Evolutionary conservation across 257 asterid genomes (phyloP).

Genomic region (Eustoma russellianum): DNA sequence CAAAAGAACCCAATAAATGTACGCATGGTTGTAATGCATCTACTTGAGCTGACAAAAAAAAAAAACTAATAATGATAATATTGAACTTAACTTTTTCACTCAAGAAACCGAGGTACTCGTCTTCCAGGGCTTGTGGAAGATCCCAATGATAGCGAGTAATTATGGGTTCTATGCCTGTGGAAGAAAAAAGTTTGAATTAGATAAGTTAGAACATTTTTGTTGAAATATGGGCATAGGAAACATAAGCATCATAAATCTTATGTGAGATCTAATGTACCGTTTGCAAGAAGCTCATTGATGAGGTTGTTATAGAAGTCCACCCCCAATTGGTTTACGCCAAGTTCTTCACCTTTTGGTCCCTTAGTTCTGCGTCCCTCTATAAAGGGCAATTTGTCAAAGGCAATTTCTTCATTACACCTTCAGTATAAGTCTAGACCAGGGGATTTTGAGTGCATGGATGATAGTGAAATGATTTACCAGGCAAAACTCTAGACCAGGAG

Average conservation of each 20-base stretch:
- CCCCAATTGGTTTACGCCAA: constrained; percentile 2
- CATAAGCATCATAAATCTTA: too few species aligned
- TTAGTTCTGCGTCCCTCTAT: constrained; percentile 4
- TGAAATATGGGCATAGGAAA: too few species aligned
- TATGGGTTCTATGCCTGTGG: constrained; percentile 4
- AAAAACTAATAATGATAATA: background rate
- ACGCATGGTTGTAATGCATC: background rate
- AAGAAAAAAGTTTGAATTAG: background rate
- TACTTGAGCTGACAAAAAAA: background rate
- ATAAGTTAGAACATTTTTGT: background rate
- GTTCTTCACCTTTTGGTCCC: constrained; percentile 7
- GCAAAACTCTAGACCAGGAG: constrained; percentile 15
- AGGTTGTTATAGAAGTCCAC: constrained; percentile 5
- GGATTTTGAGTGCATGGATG: background rate
- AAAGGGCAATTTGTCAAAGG: too few species aligned
- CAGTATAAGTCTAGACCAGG: background rate
- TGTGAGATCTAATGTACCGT: too few species aligned
- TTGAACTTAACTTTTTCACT: background rate
- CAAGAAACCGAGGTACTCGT: constrained; percentile 6
- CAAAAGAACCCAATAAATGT: too few species aligned
- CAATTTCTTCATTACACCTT: background rate
- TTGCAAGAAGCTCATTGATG: constrained; percentile 5
- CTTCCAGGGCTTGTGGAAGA: constrained; percentile 6
- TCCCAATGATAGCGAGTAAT: constrained; percentile 9
- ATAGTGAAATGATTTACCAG: constrained; percentile 1